Evolutionary conservation across 129 eudicot species (phyloP).

Genomic region (Artemisia tridentata): DNA sequence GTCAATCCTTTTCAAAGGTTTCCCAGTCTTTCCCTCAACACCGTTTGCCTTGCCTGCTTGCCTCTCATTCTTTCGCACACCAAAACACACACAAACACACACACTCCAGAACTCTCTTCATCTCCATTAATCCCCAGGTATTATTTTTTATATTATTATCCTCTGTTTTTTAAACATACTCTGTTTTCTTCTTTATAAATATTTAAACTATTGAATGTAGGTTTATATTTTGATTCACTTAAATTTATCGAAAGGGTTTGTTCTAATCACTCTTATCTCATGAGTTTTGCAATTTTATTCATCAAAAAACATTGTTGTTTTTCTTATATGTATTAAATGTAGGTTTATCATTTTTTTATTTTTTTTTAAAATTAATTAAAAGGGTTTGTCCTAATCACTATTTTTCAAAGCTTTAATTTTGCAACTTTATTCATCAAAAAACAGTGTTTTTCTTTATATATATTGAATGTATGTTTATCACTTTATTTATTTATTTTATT

Average conservation of each 20-base stretch:
- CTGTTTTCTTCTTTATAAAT: constrained; percentile 16
- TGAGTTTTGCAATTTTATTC: no score
- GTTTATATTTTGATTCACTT: neutral
- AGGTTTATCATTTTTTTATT: neutral
- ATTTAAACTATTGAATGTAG: constrained; percentile 22
- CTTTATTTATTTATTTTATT: no score
- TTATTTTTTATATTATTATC: neutral
- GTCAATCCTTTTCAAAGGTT: constrained; percentile 43
- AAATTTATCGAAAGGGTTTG: constrained; percentile 21
- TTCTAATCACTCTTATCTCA: constrained; percentile 15
- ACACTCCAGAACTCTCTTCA: constrained; percentile 29
- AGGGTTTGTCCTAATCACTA: constrained; percentile 25
- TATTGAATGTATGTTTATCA: no score
- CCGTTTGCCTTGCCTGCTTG: constrained; percentile 27
- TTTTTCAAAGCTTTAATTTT: constrained; percentile 23
- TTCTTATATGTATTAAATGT: constrained; percentile 19
- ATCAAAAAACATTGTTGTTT: neutral
- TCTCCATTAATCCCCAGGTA: constrained; percentile 18
- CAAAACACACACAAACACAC: constrained; percentile 23
- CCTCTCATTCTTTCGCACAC: constrained; percentile 40
- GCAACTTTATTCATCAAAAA: constrained; percentile 3
- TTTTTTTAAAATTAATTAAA: neutral
- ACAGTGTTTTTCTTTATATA: constrained; percentile 16
- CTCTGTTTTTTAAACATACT: constrained; percentile 11
- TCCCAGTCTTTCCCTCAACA: constrained; percentile 40